Evolutionary conservation across 805 yeast genomes (phyloP), one percentile per base, ranked within the genome.

Genomic region (Yarrowia porcina): DNA sequence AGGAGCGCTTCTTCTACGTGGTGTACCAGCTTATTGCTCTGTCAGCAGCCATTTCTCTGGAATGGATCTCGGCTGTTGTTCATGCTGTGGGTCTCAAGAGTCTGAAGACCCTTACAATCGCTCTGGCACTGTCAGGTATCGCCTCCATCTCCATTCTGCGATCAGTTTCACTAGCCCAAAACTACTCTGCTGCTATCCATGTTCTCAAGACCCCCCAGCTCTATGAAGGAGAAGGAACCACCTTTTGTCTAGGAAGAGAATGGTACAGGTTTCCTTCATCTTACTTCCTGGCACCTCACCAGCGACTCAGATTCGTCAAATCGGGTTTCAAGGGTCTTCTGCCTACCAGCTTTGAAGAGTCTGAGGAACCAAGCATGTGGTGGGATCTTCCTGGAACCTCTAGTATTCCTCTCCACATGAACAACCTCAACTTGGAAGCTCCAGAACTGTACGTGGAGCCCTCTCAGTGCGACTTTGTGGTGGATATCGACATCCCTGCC

Each of bases 221-320:
- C 13, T 79, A 80, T 27, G 63, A 65, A 1, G 63, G 70, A 18
- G 64, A 69, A 7, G 68, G 69, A 3, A 76, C 75, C 36, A 87
- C 84, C 67, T 87, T 93, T 0, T 93, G 98, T 74, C 80, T 88
- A n/a, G 97, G 97, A 2, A 81, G 96, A 64, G 97, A 93, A 75
- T 92, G 97, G 97, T 90, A 90, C 70, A 88, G 93, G 70, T 92
- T 78, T 74, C 97, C 98, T 10, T 85, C 89, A 0, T 91, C 97
- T 0, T 89, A 91, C 71, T 90, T 92, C 70, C 75, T 93, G 23
- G 86, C 89, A 3, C 80, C 82, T 4, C 77, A 83, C 64, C 80
- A 80, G 68, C 76, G 97, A 67, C 75, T 90, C 23, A 77, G 78
- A 68, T 93, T 90, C 72, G 83, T 89, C 10, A 76, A 79, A 63